Base-by-base conservation (phyloP, 192 early-diverging fungal genomes). In the Gryganskiella cystojenkinii region DNA sequence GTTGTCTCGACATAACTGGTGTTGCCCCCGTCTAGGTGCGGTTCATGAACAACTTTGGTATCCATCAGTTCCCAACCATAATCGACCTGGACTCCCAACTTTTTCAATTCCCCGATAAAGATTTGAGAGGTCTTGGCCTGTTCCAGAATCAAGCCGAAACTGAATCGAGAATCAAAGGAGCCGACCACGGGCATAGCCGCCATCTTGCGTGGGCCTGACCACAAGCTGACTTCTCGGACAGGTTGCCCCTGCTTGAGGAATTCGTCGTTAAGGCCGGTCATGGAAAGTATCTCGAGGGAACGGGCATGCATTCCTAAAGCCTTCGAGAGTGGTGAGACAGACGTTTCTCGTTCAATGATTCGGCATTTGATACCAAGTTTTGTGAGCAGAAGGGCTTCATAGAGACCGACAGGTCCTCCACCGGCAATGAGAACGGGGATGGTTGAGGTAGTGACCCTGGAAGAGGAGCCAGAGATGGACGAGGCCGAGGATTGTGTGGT, bases 351-450 rank as follows among this genome's bases (percentile, higher is more conserved):
- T 13, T 71, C 69, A 24, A 71, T 47, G 37, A 71, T 31, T 6
- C 49, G 62, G n/a, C 35, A 24, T 17, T 28, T 43, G 15, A 71
- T 47, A 14, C 50, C 62, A 7, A 49, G 62, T 34, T 56, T 25
- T 1, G 69, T 30, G 15, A 71, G 59, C 5, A 66, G 42, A 24
- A 64, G 46, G 25, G 69, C 69, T 28, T 42, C 20, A n/a, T 51
- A 64, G 14, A 71, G 61, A 15, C 69, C 69, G 6, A 71, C 62
- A 17, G 53, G 69, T 13, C 69, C 53, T 31, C 33, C 69, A 15
- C 69, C 69, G 25, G 61, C 11, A 31, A 71, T 71, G 2, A 71
- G 46, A 22, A 71, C 61, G n/a, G 69, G 52, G 17, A 47, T 3
- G 10, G 52, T 30, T 22, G 42, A 15, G 0, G 31, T 3, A 3